Evolutionary conservation across 2,329 filamentous ascomycete genomes (phyloP), one percentile per base, ranked within the genome.

Genomic region (Scopulariopsis brevicaulis): DNA sequence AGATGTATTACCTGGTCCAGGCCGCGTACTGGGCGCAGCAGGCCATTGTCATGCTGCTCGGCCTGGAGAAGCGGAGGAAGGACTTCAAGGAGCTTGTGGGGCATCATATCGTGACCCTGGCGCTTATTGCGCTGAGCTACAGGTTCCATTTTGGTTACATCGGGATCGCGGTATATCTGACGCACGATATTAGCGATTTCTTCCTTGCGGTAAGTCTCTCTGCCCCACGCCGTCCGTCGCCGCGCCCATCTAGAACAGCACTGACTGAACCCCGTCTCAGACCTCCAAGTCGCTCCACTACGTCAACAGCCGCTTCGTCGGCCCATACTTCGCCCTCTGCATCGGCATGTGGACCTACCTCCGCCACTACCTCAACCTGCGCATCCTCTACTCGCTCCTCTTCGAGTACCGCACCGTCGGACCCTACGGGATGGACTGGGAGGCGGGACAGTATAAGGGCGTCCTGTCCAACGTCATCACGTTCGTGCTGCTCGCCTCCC

Each of bases 61-160:
- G 89, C 70, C 80, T 96, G 71, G 92, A 97, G 78, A 95, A 95
- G 78, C 92, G 89, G 28, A 79, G 92, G 60, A 96, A 96, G 76
- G 92, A 97, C 72, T 96, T 93, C 74, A 92, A 90, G 73, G 92
- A 96, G 77, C 81, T 96, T 58, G 89, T 96, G 55, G 84, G 86
- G 58, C 92, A 97, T 70, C 92, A 97, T 70, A 86, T 96, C 64
- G 89, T 96, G 69, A 95, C 90, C 22, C 75, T 97, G 60, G 76
- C 85, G 22, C 80, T 97, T 65, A 96, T 97, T 64, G 86, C 74
- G 59, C 75, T 93, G 67, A 94, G 89, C 75, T 97, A 96, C 75
- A 85, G 90, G 61, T 97, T 96, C 77, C 92, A 97, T 73, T 97
- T 96, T 71, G 95, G 91, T 20, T 93, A 96, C 73, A 95, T 97